Evolutionary conservation across 345 rosid genomes (phyloP).

Genomic region (Aurinia saxatilis): DNA sequence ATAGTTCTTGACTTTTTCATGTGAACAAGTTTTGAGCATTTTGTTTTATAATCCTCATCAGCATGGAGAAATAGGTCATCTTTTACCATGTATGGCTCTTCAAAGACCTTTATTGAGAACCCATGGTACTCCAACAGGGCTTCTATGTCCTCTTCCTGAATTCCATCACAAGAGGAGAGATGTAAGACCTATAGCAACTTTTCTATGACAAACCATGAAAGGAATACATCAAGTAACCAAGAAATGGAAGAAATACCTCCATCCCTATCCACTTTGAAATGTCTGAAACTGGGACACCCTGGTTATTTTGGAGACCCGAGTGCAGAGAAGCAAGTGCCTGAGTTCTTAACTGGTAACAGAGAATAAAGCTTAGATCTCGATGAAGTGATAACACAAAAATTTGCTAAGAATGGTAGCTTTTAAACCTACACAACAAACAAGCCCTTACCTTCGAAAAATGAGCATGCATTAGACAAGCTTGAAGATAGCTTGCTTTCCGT

Average conservation of each 20-base stretch:
- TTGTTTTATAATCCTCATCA: slow-evolving; percentile 75
- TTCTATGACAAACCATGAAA: slow-evolving; percentile 2
- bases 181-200: slow-evolving; percentile 22
- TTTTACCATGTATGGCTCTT: slow-evolving; percentile 94
- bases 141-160: slow-evolving; percentile 76
- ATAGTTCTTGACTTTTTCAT: slow-evolving; percentile 59
- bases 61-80: slow-evolving; percentile 71
- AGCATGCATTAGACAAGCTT: slow-evolving; percentile 99
- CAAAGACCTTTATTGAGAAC: slow-evolving; percentile 63
- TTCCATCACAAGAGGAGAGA: slow-evolving; percentile 24
- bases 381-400: slow-evolving; percentile 9
- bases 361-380: slow-evolving; percentile 8
- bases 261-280: slow-evolving; percentile 83
- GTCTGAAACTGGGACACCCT: slow-evolving; percentile 79
- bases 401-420: slow-evolving; percentile 1
- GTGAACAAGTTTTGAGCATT: slow-evolving; percentile 78
- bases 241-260: slow-evolving; percentile 50
- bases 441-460: slow-evolving; percentile 84
- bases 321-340: slow-evolving; percentile 89
- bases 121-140: slow-evolving; percentile 67
- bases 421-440: slow-evolving; percentile 9
- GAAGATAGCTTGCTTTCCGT: slow-evolving; percentile 84
- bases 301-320: slow-evolving; percentile 72
- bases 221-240: slow-evolving; percentile 5
- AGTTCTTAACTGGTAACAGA: slow-evolving; percentile 66